Evolutionary conservation across 2,329 filamentous ascomycete species (phyloP).

Genomic region (Diaporthe sp.): DNA sequence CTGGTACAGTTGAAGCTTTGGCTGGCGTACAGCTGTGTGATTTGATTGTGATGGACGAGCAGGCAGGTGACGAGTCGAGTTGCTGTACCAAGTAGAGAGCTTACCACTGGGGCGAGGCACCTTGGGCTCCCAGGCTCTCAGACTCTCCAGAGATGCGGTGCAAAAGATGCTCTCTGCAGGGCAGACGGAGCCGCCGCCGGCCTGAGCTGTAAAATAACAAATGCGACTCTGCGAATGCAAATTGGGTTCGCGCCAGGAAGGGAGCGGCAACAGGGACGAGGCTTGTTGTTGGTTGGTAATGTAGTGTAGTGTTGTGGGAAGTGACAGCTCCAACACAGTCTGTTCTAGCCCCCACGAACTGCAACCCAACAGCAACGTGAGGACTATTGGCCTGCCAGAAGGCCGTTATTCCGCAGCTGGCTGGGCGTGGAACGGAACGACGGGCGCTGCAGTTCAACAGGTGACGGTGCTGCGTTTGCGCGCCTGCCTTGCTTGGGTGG

Average conservation of each 20-base stretch:
- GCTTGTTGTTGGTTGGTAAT: slow-evolving; percentile 9
- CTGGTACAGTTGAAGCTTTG: slow-evolving; percentile 15
- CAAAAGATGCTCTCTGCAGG: neutral
- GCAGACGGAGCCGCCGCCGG: neutral
- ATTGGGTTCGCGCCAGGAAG: slow-evolving; percentile 9
- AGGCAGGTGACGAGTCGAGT: slow-evolving; percentile 11
- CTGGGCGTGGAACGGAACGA: neutral
- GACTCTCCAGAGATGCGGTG: neutral
- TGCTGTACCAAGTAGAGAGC: neutral
- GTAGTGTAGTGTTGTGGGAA: neutral
- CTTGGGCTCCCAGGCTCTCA: neutral
- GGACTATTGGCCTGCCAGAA: neutral
- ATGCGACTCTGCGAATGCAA: neutral
- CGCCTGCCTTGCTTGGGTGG: slow-evolving; percentile 1
- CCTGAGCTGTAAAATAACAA: slow-evolving; percentile 3
- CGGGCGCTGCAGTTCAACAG: slow-evolving; percentile 2
- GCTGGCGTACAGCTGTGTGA: neutral
- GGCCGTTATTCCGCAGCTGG: neutral
- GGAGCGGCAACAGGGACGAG: slow-evolving; percentile 20
- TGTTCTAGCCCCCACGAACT: neutral
- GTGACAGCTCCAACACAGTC: neutral
- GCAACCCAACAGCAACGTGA: neutral
- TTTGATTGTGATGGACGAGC: slow-evolving; percentile 5
- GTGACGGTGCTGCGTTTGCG: slow-evolving; percentile 1
- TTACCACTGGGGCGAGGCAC: neutral